phyloP scores from a whole-genome alignment of 2,329 filamentous ascomycete species.

The Sporothrix euskadiensis region DNA sequence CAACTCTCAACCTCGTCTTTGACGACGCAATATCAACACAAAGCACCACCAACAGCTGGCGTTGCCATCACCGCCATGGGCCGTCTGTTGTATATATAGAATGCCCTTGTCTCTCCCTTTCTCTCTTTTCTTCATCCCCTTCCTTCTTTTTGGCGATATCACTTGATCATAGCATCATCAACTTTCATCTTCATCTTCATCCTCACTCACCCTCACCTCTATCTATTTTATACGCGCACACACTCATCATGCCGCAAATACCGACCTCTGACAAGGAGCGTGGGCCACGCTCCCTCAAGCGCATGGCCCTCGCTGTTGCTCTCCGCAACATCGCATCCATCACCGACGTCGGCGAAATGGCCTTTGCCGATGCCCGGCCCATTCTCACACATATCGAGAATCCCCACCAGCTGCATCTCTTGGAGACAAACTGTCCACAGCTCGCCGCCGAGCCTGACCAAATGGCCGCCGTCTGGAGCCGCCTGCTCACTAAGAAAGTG shows the following conservation, averaged over 20 bases:
- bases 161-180: not conserved
- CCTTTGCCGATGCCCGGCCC: conserved; percentile 64
- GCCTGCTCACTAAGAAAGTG: conserved; percentile 77
- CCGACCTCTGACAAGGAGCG: conserved; percentile 22
- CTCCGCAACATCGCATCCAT: conserved; percentile 59
- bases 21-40: not conserved
- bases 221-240: not conserved
- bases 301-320: conserved; percentile 53
- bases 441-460: conserved; percentile 66
- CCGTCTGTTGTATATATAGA: not conserved
- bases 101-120: not conserved
- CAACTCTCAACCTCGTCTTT: not conserved
- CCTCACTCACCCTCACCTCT: not conserved
- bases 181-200: not conserved
- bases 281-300: conserved; percentile 47
- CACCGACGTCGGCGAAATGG: conserved; percentile 69
- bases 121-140: too few relatives aligned
- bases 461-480: conserved; percentile 72
- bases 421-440: conserved; percentile 77
- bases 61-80: not conserved
- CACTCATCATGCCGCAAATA: conserved; percentile 4
- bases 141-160: not conserved
- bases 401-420: conserved; percentile 69
- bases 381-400: conserved; percentile 72
- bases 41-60: not conserved